Base-by-base conservation (phyloP, 352 stramenopile genomes). In the Globisporangium cederbergense region DNA sequence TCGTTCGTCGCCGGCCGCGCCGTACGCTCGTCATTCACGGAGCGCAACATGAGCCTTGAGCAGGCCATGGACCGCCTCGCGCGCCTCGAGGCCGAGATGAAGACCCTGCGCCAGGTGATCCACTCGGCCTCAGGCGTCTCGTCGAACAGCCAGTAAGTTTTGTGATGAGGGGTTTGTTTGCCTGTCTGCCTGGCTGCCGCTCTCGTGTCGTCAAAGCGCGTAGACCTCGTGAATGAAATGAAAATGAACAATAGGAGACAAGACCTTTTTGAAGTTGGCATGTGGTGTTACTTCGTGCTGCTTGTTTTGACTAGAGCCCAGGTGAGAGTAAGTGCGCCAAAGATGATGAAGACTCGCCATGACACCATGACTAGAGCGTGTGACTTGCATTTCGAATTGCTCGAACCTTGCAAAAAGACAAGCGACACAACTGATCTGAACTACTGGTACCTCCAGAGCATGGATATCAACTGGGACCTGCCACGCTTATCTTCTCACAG, bases 1-100 rank as follows among this genome's bases (percentile, higher is more conserved):
- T 94, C 85, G 38, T 94, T 91, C 62, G 81, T 94, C 13, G 79
- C 83, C 2, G 85, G 85, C 20, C 85, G 85, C 28, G 75, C 85
- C 22, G 85, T 94, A 1, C 74, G 78, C 60, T 73, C 71, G 46
- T 83, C 78, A 11, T 82, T 81, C 65, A 60, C 74, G 38, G 79
- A 90, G 60, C 78, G 80, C 65, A 73, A 61, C 52, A 87, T 90
- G 77, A 86, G 68, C 43, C 62, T 91, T 22, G 82, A 91, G 56
- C 79, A 89, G 66, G 82, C 82, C 8, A 89, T 91, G 77, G 80
- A 91, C 68, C 80, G 82, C 61, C 73, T 91, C 25, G 74, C 72
- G 62, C 82, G 82, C 22, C 70, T 91, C 47, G 82, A 91, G 53
- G 64, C 67, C 28, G 82, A 91, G 64, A 78, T 89, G 71, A 88